Conservation (phyloP, 2,329 filamentous ascomycete genomes). For the Aspergillus latus region DNA sequence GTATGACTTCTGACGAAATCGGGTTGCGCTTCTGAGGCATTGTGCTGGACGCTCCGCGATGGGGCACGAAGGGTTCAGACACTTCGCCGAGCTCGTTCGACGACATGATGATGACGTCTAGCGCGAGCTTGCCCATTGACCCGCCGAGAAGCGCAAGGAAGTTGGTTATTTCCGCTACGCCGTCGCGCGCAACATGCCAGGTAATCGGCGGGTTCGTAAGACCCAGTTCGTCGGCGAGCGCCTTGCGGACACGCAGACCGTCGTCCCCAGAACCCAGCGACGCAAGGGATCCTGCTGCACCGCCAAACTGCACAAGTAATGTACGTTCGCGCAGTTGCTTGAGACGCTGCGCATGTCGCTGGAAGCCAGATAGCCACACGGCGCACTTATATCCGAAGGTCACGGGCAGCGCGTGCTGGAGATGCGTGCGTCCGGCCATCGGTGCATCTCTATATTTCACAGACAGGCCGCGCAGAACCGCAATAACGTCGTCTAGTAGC, state of each 20-base stretch:
- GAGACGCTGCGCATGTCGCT: slow-evolving; percentile 51
- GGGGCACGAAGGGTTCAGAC: slow-evolving; percentile 56
- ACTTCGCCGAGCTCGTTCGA: slow-evolving; percentile 58
- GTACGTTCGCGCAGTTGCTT: slow-evolving; percentile 48
- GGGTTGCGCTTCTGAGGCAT: slow-evolving; percentile 63
- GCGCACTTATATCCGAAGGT: slow-evolving; percentile 61
- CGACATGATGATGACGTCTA: slow-evolving; percentile 59
- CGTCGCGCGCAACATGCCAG: slow-evolving; percentile 59
- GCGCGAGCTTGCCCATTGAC: slow-evolving; percentile 55
- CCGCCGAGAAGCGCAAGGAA: slow-evolving; percentile 56
- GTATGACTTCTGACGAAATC: slow-evolving; percentile 58
- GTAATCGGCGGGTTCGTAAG: slow-evolving; percentile 54
- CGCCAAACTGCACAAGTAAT: slow-evolving; percentile 57
- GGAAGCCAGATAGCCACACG: slow-evolving; percentile 53
- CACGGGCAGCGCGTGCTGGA: slow-evolving; percentile 58
- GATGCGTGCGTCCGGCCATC: slow-evolving; percentile 59
- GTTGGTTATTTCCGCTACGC: slow-evolving; percentile 54
- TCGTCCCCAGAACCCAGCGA: slow-evolving; percentile 51
- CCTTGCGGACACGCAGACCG: slow-evolving; percentile 51
- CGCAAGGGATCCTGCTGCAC: slow-evolving; percentile 57
- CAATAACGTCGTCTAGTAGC: slow-evolving; percentile 46
- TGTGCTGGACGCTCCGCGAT: slow-evolving; percentile 55
- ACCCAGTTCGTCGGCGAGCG: slow-evolving; percentile 51
- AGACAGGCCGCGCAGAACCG: slow-evolving; percentile 45
- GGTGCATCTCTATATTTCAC: slow-evolving; percentile 52